Evolutionary conservation across 805 yeast genomes (phyloP).

Genomic region (Ogataea naganishii): DNA sequence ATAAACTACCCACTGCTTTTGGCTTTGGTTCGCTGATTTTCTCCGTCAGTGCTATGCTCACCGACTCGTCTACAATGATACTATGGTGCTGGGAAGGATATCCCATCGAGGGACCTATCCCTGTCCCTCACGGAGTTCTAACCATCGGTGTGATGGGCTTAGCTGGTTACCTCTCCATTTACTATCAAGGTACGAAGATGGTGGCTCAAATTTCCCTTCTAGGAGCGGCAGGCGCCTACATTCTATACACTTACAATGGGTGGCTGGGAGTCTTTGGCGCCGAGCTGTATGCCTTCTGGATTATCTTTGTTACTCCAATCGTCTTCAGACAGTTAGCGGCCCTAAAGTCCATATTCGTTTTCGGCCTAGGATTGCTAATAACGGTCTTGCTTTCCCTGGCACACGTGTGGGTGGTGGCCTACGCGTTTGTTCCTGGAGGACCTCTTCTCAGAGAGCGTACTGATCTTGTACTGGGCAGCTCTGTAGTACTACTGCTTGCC

Average conservation of each 20-base stretch:
- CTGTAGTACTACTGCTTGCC: conserved; percentile 42
- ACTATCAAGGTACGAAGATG: too few species aligned
- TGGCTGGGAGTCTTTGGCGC: conserved; percentile 81
- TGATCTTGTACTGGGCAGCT: conserved; percentile 55
- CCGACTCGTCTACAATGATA: conserved; percentile 82
- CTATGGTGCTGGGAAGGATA: conserved; percentile 96
- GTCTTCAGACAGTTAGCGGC: conserved; percentile 46
- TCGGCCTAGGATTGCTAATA: conserved; percentile 39
- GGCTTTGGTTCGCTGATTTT: conserved; percentile 77
- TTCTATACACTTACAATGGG: conserved; percentile 43
- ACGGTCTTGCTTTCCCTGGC: conserved; percentile 56
- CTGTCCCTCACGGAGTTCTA: conserved; percentile 74
- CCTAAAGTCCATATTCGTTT: conserved; percentile 31
- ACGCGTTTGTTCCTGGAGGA: conserved; percentile 97
- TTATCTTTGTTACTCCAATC: conserved; percentile 50
- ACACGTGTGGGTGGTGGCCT: conserved; percentile 96
- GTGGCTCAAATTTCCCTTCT: conserved; percentile 14
- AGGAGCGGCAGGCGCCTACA: conserved; percentile 41
- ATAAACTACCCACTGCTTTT: conserved; percentile 40
- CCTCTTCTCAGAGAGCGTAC: conserved; percentile 81
- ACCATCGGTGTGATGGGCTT: conserved; percentile 49
- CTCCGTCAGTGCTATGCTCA: conserved; percentile 61
- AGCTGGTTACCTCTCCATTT: conserved; percentile 49
- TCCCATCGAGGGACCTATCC: conserved; percentile 79
- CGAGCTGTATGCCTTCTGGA: conserved; percentile 47